Conservation (phyloP, 2,329 filamentous ascomycete species). For the Penicillium concentricum region DNA sequence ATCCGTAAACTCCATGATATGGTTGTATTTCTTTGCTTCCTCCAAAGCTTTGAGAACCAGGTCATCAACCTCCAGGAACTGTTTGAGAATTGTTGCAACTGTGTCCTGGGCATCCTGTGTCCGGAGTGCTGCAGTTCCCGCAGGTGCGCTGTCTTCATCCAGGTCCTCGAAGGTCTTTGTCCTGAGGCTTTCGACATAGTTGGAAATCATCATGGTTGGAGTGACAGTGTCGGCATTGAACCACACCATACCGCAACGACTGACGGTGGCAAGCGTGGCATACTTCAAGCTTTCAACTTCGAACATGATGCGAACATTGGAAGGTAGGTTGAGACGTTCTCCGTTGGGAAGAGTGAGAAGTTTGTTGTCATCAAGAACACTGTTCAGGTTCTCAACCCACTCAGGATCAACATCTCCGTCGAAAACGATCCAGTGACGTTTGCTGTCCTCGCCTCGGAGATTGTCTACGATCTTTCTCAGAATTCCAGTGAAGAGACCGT, state of each 20-base stretch:
- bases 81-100: slow-evolving; percentile 74
- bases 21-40: slow-evolving; percentile 74
- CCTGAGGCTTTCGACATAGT: slow-evolving; percentile 83
- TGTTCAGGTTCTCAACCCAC: slow-evolving; percentile 99
- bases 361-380: slow-evolving; percentile 98
- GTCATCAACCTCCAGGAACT: slow-evolving; percentile 72
- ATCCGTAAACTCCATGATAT: slow-evolving; percentile 98
- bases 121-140: slow-evolving; percentile 73
- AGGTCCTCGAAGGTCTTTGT: slow-evolving; percentile 88
- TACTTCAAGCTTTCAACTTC: slow-evolving; percentile 98
- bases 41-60: slow-evolving; percentile 77
- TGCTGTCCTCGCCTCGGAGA: slow-evolving; percentile 90
- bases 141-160: slow-evolving; percentile 82
- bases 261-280: slow-evolving; percentile 96
- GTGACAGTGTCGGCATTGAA: slow-evolving; percentile 98
- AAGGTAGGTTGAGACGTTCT: slow-evolving; percentile 89
- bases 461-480: slow-evolving; percentile 98
- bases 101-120: slow-evolving; percentile 75
- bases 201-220: slow-evolving; percentile 83
- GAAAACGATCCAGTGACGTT: slow-evolving; percentile 99
- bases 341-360: slow-evolving; percentile 94
- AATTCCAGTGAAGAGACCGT: slow-evolving; percentile 96
- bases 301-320: slow-evolving; percentile 99
- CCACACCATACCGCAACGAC: slow-evolving; percentile 99
- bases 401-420: slow-evolving; percentile 98